Conservation (phyloP, 225 moss, liverwort and hornwort species). For the Climacium dendroides region DNA sequence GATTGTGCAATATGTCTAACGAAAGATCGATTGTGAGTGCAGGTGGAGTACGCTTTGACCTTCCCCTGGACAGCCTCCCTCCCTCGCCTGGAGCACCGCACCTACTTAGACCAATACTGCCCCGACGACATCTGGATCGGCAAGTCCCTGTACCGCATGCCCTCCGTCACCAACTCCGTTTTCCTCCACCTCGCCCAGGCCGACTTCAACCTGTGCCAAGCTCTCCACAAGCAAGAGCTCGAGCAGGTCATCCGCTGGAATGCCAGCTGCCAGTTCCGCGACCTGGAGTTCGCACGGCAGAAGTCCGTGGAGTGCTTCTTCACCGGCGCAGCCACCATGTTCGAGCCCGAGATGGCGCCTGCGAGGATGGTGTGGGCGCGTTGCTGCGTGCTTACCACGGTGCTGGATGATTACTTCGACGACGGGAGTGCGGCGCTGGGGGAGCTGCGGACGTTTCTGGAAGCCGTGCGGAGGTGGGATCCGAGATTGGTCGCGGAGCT, state of each 20-base stretch:
- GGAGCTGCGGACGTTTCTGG: conserved; percentile 14
- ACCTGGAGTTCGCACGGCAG: conserved; percentile 32
- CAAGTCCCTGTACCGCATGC: conserved; percentile 43
- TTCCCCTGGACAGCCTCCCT: conserved; percentile 35
- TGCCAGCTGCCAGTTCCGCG: conserved; percentile 23
- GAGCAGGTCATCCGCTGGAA: conserved; percentile 45
- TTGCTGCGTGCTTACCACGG: conserved; percentile 24
- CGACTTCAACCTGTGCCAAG: conserved; percentile 51
- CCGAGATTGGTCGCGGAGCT: conserved; percentile 3
- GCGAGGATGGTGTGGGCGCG: conserved; percentile 33
- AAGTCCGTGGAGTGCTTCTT: conserved; percentile 36
- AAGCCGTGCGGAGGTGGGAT: conserved; percentile 16
- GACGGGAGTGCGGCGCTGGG: background rate
- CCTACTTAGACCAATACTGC: conserved; percentile 34
- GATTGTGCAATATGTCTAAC: background rate
- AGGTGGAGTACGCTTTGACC: conserved; percentile 23
- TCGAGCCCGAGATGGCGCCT: conserved; percentile 31
- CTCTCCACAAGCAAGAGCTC: conserved; percentile 37
- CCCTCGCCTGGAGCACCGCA: conserved; percentile 35
- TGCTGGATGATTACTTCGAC: conserved; percentile 60
- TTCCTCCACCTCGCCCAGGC: conserved; percentile 44
- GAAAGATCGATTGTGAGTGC: background rate
- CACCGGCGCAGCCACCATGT: conserved; percentile 23
- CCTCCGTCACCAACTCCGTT: conserved; percentile 26
- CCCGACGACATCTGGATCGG: conserved; percentile 43